These are phyloP conservation scores for Penicillium paneum DNA, from an alignment of 2,329 filamentous ascomycete genomes.

Conservation along the genomic window DNA sequence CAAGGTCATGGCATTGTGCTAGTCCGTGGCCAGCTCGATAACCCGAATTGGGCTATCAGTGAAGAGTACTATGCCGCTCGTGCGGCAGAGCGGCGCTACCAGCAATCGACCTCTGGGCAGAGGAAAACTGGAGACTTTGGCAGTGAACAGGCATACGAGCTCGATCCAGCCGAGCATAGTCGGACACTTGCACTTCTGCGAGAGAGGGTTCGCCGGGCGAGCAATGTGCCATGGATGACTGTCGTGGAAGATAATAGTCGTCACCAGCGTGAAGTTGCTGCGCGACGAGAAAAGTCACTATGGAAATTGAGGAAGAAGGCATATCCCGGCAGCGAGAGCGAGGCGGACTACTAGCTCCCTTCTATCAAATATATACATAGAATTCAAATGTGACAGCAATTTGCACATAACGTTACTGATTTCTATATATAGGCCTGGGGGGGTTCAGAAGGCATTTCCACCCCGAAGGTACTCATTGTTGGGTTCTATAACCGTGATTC, in stretches of 20 bases:
- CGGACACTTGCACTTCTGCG: conserved; percentile 28
- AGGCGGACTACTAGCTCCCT: conserved; percentile 30
- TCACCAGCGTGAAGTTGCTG: conserved; percentile 26
- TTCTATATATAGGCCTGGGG: background rate
- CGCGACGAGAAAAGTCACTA: conserved; percentile 30
- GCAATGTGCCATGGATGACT: conserved; percentile 43
- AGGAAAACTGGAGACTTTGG: conserved; percentile 18
- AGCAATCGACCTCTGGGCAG: conserved; percentile 19
- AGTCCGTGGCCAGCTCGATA: conserved; percentile 47
- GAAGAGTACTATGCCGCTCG: conserved; percentile 43
- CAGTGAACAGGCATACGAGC: background rate
- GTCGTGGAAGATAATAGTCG: conserved; percentile 36
- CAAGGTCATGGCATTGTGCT: conserved; percentile 45
- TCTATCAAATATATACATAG: background rate
- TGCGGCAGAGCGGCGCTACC: conserved; percentile 36
- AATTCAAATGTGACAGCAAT: background rate
- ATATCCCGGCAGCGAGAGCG: conserved; percentile 38
- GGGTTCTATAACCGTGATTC: background rate
- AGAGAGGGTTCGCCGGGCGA: conserved; percentile 36
- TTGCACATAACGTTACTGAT: background rate
- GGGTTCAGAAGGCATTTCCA: conserved; percentile 53
- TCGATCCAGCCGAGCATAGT: conserved; percentile 16
- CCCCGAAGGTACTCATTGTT: background rate
- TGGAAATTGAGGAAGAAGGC: conserved; percentile 43
- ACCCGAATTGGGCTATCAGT: conserved; percentile 45